These are phyloP conservation scores for Didymella sp. DNA, from an alignment of 2,329 filamentous ascomycete species.

Conservation along the genomic window DNA sequence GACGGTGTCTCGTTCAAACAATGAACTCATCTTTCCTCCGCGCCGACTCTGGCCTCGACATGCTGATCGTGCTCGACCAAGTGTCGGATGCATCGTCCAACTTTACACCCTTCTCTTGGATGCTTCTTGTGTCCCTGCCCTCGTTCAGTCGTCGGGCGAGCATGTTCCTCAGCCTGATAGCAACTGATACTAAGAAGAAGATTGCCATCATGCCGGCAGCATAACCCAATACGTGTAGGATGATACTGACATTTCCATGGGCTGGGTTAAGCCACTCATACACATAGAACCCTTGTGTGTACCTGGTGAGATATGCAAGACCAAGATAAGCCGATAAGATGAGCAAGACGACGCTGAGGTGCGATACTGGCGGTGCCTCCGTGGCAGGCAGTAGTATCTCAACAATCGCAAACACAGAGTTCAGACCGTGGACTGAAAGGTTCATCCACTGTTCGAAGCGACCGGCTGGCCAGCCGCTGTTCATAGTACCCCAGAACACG, in stretches of 20 bases:
- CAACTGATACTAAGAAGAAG: slow-evolving; percentile 27
- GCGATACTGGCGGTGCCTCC: slow-evolving; percentile 64
- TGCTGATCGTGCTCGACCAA: slow-evolving; percentile 22
- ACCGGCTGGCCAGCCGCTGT: slow-evolving; percentile 51
- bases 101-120: slow-evolving; percentile 23
- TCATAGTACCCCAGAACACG: slow-evolving; percentile 51
- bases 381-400: slow-evolving; percentile 75
- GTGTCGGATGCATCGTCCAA: slow-evolving; percentile 21
- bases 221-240: slow-evolving; percentile 35
- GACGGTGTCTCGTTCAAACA: slow-evolving; percentile 7
- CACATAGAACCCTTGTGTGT: slow-evolving; percentile 73
- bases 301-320: slow-evolving; percentile 74
- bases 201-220: slow-evolving; percentile 29
- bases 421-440: slow-evolving; percentile 76
- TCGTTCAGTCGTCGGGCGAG: slow-evolving; percentile 16
- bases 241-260: slow-evolving; percentile 30
- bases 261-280: slow-evolving; percentile 62
- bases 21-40: slow-evolving; percentile 1
- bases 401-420: slow-evolving; percentile 72
- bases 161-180: slow-evolving; percentile 24
- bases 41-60: slow-evolving; percentile 14
- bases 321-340: slow-evolving; percentile 73
- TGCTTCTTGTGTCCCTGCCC: slow-evolving; percentile 6
- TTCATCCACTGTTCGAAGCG: slow-evolving; percentile 59
- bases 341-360: slow-evolving; percentile 69